Evolutionary conservation across 371 early-diverging fungal species (phyloP).

Genomic region (Umbelopsis sp.): DNA sequence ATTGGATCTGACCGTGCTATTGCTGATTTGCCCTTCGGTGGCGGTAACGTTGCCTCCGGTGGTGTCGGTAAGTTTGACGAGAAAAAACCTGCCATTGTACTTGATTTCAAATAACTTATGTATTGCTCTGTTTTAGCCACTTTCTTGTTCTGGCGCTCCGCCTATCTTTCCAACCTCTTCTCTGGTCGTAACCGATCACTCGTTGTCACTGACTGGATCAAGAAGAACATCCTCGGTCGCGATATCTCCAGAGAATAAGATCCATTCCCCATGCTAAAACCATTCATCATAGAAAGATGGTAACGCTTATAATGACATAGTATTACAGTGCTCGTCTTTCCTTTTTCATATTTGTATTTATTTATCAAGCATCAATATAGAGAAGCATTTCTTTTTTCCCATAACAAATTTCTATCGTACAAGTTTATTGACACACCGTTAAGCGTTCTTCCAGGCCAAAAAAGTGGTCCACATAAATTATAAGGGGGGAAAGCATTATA

Average conservation of each 20-base stretch:
- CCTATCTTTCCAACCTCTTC: slow-evolving; percentile 66
- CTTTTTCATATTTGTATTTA: slow-evolving; percentile 4
- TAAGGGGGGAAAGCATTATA: slow-evolving; percentile 2
- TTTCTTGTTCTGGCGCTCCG: slow-evolving; percentile 72
- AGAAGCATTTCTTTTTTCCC: background rate
- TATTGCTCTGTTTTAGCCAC: slow-evolving; percentile 47
- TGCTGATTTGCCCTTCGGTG: slow-evolving; percentile 83
- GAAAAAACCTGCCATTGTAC: background rate
- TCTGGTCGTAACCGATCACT: slow-evolving; percentile 72
- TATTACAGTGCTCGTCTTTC: background rate
- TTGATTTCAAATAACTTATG: background rate
- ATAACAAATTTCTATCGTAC: slow-evolving; percentile 13
- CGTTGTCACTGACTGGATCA: slow-evolving; percentile 83
- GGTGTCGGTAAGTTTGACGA: slow-evolving; percentile 53
- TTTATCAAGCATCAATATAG: slow-evolving; percentile 16
- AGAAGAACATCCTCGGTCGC: slow-evolving; percentile 77
- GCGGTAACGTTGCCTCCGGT: slow-evolving; percentile 71
- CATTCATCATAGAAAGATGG: slow-evolving; percentile 2
- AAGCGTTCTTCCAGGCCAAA: background rate
- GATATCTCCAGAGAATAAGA: slow-evolving; percentile 79
- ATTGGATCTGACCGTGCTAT: slow-evolving; percentile 91
- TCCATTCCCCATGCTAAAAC: background rate
- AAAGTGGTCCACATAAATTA: background rate
- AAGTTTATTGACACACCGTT: slow-evolving; percentile 1
- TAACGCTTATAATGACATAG: background rate